phyloP scores from a whole-genome alignment of 2,329 filamentous ascomycete species.

The Boeremia lycopersici region DNA sequence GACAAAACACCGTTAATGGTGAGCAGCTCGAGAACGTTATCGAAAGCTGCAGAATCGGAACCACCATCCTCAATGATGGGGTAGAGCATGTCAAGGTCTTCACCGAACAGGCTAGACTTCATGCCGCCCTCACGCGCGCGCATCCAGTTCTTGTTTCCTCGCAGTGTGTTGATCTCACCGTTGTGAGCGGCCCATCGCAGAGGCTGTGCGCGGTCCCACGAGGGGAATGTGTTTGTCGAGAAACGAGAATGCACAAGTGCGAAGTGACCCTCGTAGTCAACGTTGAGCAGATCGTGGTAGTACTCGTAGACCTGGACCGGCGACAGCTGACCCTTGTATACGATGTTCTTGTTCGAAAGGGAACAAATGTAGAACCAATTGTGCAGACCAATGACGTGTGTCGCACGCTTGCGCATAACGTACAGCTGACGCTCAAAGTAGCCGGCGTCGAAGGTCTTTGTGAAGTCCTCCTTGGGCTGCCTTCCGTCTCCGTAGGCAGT shows the following conservation, averaged over 20 bases:
- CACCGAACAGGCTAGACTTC: slow-evolving; percentile 89
- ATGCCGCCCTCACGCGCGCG: slow-evolving; percentile 93
- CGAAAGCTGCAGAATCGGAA: slow-evolving; percentile 95
- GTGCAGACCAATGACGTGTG: slow-evolving; percentile 90
- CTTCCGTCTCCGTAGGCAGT: slow-evolving; percentile 83
- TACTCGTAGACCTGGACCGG: slow-evolving; percentile 97
- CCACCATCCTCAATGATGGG: slow-evolving; percentile 96
- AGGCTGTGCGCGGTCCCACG: slow-evolving; percentile 96
- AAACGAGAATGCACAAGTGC: slow-evolving; percentile 96
- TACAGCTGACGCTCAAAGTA: slow-evolving; percentile 93
- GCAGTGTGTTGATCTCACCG: slow-evolving; percentile 96
- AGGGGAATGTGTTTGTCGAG: slow-evolving; percentile 97
- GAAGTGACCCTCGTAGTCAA: slow-evolving; percentile 97
- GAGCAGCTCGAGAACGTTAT: slow-evolving; percentile 92
- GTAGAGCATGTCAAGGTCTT: slow-evolving; percentile 88
- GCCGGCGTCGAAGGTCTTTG: slow-evolving; percentile 79
- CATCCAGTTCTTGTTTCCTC: slow-evolving; percentile 99
- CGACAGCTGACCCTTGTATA: slow-evolving; percentile 96
- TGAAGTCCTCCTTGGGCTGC: slow-evolving; percentile 78
- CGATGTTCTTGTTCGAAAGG: slow-evolving; percentile 96
- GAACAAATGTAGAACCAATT: slow-evolving; percentile 99
- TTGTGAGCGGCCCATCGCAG: slow-evolving; percentile 97
- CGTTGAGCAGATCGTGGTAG: slow-evolving; percentile 95
- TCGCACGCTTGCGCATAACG: slow-evolving; percentile 90
- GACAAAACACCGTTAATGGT: slow-evolving; percentile 96